A percentile compares a stretch with the other conserved stretches of the same genome.
phyloP scores from a whole-genome alignment of 768 basidiomycete species.

The Hericium alpestre region DNA sequence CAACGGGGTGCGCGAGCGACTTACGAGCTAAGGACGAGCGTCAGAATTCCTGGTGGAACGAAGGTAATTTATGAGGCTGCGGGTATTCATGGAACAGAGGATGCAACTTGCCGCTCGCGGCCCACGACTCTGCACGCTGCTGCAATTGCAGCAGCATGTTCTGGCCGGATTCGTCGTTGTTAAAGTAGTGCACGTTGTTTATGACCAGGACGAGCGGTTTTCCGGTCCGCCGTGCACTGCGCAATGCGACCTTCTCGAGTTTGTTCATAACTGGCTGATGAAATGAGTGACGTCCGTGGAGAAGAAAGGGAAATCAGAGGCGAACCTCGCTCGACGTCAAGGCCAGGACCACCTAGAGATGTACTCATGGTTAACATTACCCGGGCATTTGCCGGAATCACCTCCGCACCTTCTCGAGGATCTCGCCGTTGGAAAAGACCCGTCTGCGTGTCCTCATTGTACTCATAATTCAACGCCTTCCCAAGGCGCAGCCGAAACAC shows the following conservation, averaged over 20 bases:
- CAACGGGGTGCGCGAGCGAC: slow-evolving; percentile 14
- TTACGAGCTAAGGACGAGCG: slow-evolving; percentile 70
- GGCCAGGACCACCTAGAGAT: slow-evolving; percentile 50
- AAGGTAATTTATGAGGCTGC: slow-evolving; percentile 2
- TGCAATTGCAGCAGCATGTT: slow-evolving; percentile 80
- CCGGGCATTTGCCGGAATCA: neutral
- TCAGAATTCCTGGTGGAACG: slow-evolving; percentile 49
- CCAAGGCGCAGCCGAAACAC: slow-evolving; percentile 80
- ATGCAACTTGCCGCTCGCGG: slow-evolving; percentile 49
- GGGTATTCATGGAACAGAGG: neutral
- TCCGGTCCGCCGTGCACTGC: slow-evolving; percentile 41
- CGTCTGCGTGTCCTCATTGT: slow-evolving; percentile 71
- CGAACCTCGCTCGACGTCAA: slow-evolving; percentile 74
- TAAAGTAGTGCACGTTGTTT: slow-evolving; percentile 69
- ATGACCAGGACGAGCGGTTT: slow-evolving; percentile 72
- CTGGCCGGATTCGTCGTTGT: slow-evolving; percentile 66
- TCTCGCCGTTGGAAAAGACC: slow-evolving; percentile 75
- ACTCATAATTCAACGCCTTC: slow-evolving; percentile 80
- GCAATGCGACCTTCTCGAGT: slow-evolving; percentile 74
- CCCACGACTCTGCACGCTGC: slow-evolving; percentile 80
- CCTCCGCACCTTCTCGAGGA: slow-evolving; percentile 58
- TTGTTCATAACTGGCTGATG: slow-evolving; percentile 56
- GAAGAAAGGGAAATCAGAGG: neutral
- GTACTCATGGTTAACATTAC: neutral
- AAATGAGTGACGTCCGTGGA: neutral